These are phyloP conservation scores for Lagenidium giganteum DNA, from an alignment of 352 stramenopile genomes.

Conservation along the genomic window DNA sequence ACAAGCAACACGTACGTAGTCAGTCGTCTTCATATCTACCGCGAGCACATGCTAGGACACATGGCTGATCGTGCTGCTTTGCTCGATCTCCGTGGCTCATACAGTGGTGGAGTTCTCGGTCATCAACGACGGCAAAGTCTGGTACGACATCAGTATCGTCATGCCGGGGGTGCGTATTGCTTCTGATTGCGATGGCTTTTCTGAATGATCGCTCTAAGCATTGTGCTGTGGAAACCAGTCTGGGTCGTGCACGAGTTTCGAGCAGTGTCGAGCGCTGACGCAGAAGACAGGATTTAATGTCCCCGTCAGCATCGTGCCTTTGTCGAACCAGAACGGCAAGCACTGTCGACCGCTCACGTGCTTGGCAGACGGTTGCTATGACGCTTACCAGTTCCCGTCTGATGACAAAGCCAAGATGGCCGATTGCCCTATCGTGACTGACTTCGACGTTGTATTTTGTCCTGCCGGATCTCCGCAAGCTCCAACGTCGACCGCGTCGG, in stretches of 20 bases:
- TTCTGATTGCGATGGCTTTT: too few species aligned
- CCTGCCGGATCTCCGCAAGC: slow-evolving; percentile 16
- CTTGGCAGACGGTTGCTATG: slow-evolving; percentile 40
- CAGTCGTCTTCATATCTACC: too few species aligned
- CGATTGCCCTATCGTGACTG: slow-evolving; percentile 47
- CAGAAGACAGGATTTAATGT: slow-evolving; percentile 62
- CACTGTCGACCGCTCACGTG: slow-evolving; percentile 59
- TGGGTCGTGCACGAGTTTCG: slow-evolving; percentile 55
- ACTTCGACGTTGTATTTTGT: slow-evolving; percentile 71
- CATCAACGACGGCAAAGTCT: slow-evolving; percentile 35
- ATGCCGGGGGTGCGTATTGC: slow-evolving; percentile 51
- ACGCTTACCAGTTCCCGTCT: slow-evolving; percentile 69
- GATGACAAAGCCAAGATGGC: slow-evolving; percentile 76
- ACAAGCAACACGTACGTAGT: slow-evolving; percentile 34
- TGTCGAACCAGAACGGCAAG: slow-evolving; percentile 50
- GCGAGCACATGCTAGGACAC: too few species aligned
- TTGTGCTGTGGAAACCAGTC: slow-evolving; percentile 9
- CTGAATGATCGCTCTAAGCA: too few species aligned
- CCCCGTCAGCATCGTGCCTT: slow-evolving; percentile 42
- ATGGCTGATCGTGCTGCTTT: too few species aligned
- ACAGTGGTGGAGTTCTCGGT: slow-evolving; percentile 61
- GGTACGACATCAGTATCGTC: slow-evolving; percentile 73
- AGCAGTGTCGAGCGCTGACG: slow-evolving; percentile 62
- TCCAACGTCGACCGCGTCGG: background rate
- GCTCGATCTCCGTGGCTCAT: too few species aligned